These are phyloP conservation scores for Ensete ventricosum DNA, from an alignment of 176 grass and related monocot genomes.

Conservation along the genomic window DNA sequence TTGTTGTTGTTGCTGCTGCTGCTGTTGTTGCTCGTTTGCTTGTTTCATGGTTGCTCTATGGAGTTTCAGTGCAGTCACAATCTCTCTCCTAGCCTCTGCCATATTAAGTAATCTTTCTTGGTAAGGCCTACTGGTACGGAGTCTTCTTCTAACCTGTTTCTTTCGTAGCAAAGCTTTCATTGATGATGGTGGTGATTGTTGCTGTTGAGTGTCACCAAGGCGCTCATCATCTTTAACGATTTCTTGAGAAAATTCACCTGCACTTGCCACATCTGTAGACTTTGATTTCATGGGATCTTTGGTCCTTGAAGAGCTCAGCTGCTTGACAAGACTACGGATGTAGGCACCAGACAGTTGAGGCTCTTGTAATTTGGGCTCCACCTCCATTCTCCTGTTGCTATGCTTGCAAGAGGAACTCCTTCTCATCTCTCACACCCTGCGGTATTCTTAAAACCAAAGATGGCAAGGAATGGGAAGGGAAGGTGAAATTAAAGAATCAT, in stretches of 20 bases:
- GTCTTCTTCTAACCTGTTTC: constrained; percentile 89
- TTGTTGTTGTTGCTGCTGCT: neutral
- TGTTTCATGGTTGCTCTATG: constrained; percentile 92
- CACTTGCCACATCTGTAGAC: too few relatives aligned
- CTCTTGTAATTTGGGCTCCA: constrained; percentile 17
- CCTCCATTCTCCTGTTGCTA: constrained; percentile 9
- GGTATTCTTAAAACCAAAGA: neutral
- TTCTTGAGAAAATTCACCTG: constrained; percentile 1
- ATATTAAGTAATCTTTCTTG: constrained; percentile 94
- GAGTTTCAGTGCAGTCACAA: constrained; percentile 80
- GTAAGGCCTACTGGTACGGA: constrained; percentile 82
- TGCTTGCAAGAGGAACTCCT: neutral
- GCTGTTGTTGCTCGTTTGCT: constrained; percentile 68
- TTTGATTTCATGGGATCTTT: constrained; percentile 6
- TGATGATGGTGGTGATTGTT: constrained; percentile 11
- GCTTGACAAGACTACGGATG: constrained; percentile 86
- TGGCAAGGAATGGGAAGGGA: neutral
- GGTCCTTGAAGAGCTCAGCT: constrained; percentile 73
- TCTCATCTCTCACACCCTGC: constrained; percentile 29
- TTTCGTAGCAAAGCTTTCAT: constrained; percentile 42
- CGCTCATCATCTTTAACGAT: constrained; percentile 21
- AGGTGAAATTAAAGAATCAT: neutral
- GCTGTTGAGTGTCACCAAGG: constrained; percentile 3
- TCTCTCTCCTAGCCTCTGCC: constrained; percentile 94
- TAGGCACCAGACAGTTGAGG: constrained; percentile 83